phyloP scores from a whole-genome alignment of 305 asterid genomes.

The Fraxinus greggii region DNA sequence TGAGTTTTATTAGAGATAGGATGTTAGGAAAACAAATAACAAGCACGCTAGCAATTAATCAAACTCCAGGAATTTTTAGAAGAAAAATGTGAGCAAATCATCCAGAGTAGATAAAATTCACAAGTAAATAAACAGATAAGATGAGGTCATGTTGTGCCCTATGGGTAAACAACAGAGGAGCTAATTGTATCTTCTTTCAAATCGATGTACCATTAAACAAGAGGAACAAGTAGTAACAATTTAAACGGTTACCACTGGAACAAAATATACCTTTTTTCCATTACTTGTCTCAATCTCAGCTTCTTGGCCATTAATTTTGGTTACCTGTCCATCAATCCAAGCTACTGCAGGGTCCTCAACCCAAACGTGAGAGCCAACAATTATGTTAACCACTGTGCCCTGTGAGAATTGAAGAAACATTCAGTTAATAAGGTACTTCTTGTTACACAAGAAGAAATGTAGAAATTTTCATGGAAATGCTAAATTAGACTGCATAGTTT shows the following conservation, averaged over 20 bases:
- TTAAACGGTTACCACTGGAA: slow-evolving; percentile 12
- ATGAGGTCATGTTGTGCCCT: background rate
- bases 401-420: slow-evolving; percentile 33
- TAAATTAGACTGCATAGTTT: slow-evolving; percentile 20
- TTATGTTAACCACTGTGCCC: slow-evolving; percentile 89
- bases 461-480: slow-evolving; percentile 10
- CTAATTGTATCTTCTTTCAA: background rate
- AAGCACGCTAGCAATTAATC: background rate
- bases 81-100: slow-evolving; percentile 12
- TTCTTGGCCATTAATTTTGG: slow-evolving; percentile 67
- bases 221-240: slow-evolving; percentile 11
- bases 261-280: slow-evolving; percentile 68
- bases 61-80: slow-evolving; percentile 7
- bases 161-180: background rate
- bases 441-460: slow-evolving; percentile 9
- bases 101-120: background rate
- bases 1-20: background rate
- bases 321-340: slow-evolving; percentile 87
- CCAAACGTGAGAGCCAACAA: slow-evolving; percentile 96
- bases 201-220: slow-evolving; percentile 3
- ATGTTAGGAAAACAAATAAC: background rate
- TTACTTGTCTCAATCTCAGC: slow-evolving; percentile 68
- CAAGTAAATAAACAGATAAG: background rate
- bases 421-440: slow-evolving; percentile 5
- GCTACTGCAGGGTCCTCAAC: slow-evolving; percentile 69